Conservation (phyloP, 164 flowering plant genomes). For the Liriodendron chinense region DNA sequence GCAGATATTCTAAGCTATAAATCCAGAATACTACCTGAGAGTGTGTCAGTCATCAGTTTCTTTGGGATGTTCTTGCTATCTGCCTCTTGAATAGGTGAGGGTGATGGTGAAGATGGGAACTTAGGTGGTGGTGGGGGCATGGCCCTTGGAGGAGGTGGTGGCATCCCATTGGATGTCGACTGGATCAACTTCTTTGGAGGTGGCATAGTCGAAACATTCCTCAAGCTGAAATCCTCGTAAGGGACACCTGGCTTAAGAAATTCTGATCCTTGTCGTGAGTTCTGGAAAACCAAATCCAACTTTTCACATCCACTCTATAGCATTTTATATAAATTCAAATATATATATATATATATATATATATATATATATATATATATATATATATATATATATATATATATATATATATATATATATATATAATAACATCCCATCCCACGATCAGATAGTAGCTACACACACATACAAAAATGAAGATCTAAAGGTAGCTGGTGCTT, state of each 20-base stretch:
- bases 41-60: slow-evolving; percentile 27
- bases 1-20: background rate
- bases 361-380: no score
- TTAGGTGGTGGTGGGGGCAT: slow-evolving; percentile 55
- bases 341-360: no score
- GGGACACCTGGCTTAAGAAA: slow-evolving; percentile 34
- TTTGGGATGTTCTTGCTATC: slow-evolving; percentile 19
- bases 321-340: background rate
- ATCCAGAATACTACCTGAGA: slow-evolving; percentile 44
- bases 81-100: slow-evolving; percentile 8
- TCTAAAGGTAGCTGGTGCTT: background rate
- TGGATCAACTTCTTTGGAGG: slow-evolving; percentile 59
- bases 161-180: slow-evolving; percentile 41
- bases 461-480: background rate
- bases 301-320: slow-evolving; percentile 14
- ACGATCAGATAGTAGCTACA: no score
- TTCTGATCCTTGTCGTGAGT: slow-evolving; percentile 54
- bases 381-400: no score
- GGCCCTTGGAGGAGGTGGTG: slow-evolving; percentile 45
- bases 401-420: no score
- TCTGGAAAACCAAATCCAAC: slow-evolving; percentile 28
- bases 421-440: no score
- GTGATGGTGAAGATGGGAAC: slow-evolving; percentile 26
- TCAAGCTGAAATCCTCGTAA: slow-evolving; percentile 26
- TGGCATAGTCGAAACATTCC: slow-evolving; percentile 48